phyloP scores from a whole-genome alignment of 1,284 basidiomycete species.

The Anthracocystis setariae region DNA sequence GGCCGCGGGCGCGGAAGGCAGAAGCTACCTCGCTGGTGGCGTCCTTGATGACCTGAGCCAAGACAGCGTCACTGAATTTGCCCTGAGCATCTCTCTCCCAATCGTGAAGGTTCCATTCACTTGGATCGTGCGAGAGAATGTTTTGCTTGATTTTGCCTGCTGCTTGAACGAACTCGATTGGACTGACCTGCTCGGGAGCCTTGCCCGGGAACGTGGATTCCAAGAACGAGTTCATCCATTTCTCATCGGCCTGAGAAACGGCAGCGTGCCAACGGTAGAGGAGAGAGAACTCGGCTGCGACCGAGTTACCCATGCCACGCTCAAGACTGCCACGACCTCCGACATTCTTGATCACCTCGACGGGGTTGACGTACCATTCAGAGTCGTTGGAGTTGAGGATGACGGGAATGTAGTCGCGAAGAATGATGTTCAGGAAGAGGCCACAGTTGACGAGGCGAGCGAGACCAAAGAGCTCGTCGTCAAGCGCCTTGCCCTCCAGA shows the following conservation, averaged over 20 bases:
- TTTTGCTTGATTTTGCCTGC: slow-evolving; percentile 63
- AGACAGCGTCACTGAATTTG: slow-evolving; percentile 76
- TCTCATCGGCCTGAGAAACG: slow-evolving; percentile 51
- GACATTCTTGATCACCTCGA: slow-evolving; percentile 48
- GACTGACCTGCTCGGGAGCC: slow-evolving; percentile 70
- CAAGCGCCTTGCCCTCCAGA: slow-evolving; percentile 41
- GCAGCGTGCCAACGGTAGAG: slow-evolving; percentile 59
- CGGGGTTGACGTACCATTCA: slow-evolving; percentile 54
- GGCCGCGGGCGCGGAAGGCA: slow-evolving; percentile 81
- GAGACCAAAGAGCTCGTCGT: slow-evolving; percentile 54
- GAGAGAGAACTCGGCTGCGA: slow-evolving; percentile 53
- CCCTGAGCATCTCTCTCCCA: slow-evolving; percentile 75
- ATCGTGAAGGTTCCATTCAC: slow-evolving; percentile 75
- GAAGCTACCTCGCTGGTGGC: slow-evolving; percentile 74
- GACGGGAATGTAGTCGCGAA: slow-evolving; percentile 58
- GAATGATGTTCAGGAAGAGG: slow-evolving; percentile 47
- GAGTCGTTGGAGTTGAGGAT: slow-evolving; percentile 59
- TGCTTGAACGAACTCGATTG: slow-evolving; percentile 73
- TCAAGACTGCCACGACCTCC: slow-evolving; percentile 38
- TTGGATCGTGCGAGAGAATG: slow-evolving; percentile 59
- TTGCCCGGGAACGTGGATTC: slow-evolving; percentile 35
- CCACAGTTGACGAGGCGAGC: slow-evolving; percentile 51
- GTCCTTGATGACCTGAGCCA: slow-evolving; percentile 71
- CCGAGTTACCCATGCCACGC: slow-evolving; percentile 54
- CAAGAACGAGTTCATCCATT: slow-evolving; percentile 57